Evolutionary conservation across 2,329 filamentous ascomycete species (phyloP).

Genomic region (Fusarium sublunatum): DNA sequence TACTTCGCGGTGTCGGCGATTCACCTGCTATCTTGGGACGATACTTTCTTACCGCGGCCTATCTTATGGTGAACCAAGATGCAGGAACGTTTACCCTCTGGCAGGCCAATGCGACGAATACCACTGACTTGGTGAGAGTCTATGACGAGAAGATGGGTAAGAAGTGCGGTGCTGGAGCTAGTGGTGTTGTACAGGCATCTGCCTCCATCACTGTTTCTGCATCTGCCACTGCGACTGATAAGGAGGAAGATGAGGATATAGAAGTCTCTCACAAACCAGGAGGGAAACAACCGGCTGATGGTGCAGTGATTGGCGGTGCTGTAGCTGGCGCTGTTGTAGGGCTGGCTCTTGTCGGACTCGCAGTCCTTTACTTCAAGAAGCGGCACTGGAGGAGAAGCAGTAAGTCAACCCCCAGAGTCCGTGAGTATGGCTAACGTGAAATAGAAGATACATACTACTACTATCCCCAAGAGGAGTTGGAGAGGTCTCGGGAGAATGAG

Average conservation of each 20-base stretch:
- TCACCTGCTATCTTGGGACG: conserved; percentile 46
- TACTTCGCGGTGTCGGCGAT: conserved; percentile 38
- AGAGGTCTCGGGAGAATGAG: conserved; percentile 3
- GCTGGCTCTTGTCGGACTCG: conserved; percentile 2
- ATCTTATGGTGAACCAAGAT: conserved; percentile 53
- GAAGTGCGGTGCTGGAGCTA: conserved; percentile 17
- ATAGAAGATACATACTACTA: conserved; percentile 2
- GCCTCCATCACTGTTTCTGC: neutral
- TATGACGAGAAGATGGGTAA: conserved; percentile 18
- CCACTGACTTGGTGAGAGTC: conserved; percentile 15
- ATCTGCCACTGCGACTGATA: neutral
- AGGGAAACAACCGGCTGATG: neutral
- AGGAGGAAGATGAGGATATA: neutral
- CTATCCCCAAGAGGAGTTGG: conserved; percentile 12
- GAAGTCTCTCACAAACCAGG: neutral
- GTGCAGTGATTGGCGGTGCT: conserved; percentile 16
- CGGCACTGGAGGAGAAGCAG: conserved; percentile 6
- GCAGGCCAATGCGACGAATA: conserved; percentile 47
- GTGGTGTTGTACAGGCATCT: conserved; percentile 25
- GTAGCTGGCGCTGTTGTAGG: conserved; percentile 12
- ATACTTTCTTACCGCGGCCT: conserved; percentile 51
- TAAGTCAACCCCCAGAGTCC: neutral
- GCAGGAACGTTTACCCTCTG: conserved; percentile 50
- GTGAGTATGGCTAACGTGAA: neutral
- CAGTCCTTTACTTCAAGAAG: conserved; percentile 5